A percentile compares a stretch with the other conserved stretches of the same genome.
phyloP scores from a whole-genome alignment of 2,329 filamentous ascomycete genomes.

The Nectriaceae sp. region DNA sequence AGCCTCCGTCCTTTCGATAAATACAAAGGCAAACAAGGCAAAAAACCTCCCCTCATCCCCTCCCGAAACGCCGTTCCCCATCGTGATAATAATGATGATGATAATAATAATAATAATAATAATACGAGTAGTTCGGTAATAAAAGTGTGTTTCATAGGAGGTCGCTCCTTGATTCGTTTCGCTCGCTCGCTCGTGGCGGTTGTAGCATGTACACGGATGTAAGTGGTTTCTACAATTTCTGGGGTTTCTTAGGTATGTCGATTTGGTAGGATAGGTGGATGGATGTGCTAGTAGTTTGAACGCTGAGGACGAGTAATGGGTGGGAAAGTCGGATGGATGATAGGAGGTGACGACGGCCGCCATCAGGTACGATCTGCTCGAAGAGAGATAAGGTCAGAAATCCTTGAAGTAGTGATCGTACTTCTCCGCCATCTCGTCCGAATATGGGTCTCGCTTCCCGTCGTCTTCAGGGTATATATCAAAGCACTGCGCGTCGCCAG shows the following conservation, averaged over 20 bases:
- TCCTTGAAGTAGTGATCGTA: conserved; percentile 73
- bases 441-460: conserved; percentile 65
- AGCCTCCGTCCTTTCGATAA: too few relatives aligned
- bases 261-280: background rate
- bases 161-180: too few relatives aligned
- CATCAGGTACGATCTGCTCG: too few relatives aligned
- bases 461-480: conserved; percentile 81
- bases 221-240: background rate
- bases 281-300: background rate
- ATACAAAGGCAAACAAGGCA: too few relatives aligned
- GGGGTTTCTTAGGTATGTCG: background rate
- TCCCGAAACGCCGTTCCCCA: too few relatives aligned
- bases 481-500: conserved; percentile 79
- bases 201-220: background rate
- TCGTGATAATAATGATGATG: too few relatives aligned
- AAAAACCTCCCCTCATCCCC: too few relatives aligned
- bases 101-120: too few relatives aligned
- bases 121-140: too few relatives aligned
- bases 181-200: background rate
- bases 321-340: background rate
- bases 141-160: background rate
- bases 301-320: background rate
- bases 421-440: conserved; percentile 65
- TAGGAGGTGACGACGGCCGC: too few relatives aligned
- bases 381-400: too few relatives aligned